Evolutionary conservation across 495 filamentous ascomycete species (phyloP).

Genomic region (Mycothermus thermophilus): DNA sequence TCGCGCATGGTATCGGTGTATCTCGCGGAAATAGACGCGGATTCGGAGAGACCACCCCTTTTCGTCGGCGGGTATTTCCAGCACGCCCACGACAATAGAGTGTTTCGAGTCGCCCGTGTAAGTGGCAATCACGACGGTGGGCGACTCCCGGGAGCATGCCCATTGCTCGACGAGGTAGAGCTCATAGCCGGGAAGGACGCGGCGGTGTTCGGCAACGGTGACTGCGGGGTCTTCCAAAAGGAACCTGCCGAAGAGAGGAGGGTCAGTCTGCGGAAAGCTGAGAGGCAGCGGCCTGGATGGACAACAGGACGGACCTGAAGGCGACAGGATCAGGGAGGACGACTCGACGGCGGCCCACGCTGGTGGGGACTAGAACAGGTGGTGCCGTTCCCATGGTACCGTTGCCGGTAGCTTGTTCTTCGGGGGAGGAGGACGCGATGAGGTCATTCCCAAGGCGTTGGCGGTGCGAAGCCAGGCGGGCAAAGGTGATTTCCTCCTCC

Average conservation of each 20-base stretch:
- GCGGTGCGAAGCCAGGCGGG: slow-evolving; percentile 13
- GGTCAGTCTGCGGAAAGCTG: neutral
- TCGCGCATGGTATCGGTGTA: slow-evolving; percentile 70
- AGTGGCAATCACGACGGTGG: slow-evolving; percentile 82
- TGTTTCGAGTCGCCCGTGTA: slow-evolving; percentile 83
- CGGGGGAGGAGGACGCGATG: no score
- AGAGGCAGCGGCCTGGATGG: neutral
- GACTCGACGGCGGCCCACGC: slow-evolving; percentile 38
- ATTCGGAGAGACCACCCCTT: slow-evolving; percentile 64
- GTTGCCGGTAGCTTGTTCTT: no score
- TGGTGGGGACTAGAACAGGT: no score
- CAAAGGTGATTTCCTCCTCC: slow-evolving; percentile 20
- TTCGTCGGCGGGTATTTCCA: slow-evolving; percentile 75
- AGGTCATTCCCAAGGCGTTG: no score
- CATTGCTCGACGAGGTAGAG: slow-evolving; percentile 95
- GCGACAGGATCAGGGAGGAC: slow-evolving; percentile 65
- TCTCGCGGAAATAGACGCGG: slow-evolving; percentile 71
- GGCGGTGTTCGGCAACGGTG: slow-evolving; percentile 55
- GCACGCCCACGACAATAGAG: slow-evolving; percentile 59
- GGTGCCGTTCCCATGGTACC: no score
- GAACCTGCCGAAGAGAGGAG: slow-evolving; percentile 41
- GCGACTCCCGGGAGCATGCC: slow-evolving; percentile 82
- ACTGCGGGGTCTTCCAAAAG: slow-evolving; percentile 77
- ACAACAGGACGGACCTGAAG: slow-evolving; percentile 32
- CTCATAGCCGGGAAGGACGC: slow-evolving; percentile 69